Conservation (phyloP, 345 rosid genomes). For the Fremontodendron californicum region DNA sequence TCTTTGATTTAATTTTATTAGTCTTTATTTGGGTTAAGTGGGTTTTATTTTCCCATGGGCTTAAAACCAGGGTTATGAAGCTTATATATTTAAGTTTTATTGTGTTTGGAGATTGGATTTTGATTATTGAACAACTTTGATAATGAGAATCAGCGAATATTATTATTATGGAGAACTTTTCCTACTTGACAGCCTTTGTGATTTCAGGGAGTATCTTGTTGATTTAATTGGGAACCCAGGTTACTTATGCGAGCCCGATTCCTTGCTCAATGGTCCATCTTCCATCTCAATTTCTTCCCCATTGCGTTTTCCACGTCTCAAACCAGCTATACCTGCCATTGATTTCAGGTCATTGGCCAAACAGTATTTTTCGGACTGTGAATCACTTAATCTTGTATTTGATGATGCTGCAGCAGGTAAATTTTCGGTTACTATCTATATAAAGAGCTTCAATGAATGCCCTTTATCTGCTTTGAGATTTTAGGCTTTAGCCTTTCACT, state of each 20-base stretch:
- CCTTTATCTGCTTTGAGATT: background rate
- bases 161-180: background rate
- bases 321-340: constrained; percentile 53
- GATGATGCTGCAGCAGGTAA: constrained; percentile 77
- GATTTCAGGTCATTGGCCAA: constrained; percentile 87
- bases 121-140: background rate
- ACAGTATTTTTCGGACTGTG: constrained; percentile 79
- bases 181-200: background rate
- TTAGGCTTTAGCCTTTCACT: background rate
- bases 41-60: background rate
- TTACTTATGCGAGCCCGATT: constrained; percentile 80
- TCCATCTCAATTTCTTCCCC: constrained; percentile 92
- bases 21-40: background rate
- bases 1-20: background rate
- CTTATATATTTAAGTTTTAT: background rate
- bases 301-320: constrained; percentile 81
- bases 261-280: constrained; percentile 92
- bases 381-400: constrained; percentile 75
- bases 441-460: background rate
- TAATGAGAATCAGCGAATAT: background rate
- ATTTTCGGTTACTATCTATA: background rate
- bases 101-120: background rate
- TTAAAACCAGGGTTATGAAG: background rate
- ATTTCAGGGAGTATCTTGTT: constrained; percentile 88
- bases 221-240: constrained; percentile 95